Evolutionary conservation across 2,329 filamentous ascomycete genomes (phyloP), one percentile per base, ranked within the genome.

Genomic region (Fusarium sp.): DNA sequence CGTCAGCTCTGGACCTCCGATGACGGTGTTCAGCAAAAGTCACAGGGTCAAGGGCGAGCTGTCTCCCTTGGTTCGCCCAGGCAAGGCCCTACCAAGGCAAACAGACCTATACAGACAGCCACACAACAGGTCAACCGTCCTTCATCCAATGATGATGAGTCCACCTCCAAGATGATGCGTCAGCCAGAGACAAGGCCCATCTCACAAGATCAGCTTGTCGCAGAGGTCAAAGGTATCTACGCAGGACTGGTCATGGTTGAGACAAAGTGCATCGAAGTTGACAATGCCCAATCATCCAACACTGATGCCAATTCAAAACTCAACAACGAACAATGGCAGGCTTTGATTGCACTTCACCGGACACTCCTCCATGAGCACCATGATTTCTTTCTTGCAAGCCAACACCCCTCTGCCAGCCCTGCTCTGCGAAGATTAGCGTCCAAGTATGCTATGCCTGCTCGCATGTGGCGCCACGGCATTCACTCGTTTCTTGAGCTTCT

Each of bases 391-490:
- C 84, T 97, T 2, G 95, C 95, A 0, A 93, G 90, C 0, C 95
- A 98, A 74, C 95, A 98, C 77, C 95, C 94, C 0, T 92, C 91
- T 0, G 93, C 94, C 0, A 93, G 88, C 30, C 86, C 86, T 0
- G 89, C 91, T 0, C 80, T 98, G 1, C 87, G 89, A 7, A 85
- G 89, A 0, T 81, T 98, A 0, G 92, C 95, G 0, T 87, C 88
- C 0, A 96, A 96, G 69, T 97, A 97, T 75, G 91, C 91, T 0
- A 98, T 98, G 94, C 95, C 95, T 0, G 94, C 93, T 0, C 86
- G 95, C 0, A 96, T 98, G 93, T 98, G 96, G 96, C 88, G 94
- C 0, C 93, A 97, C 75, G 95, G 93, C 0, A 98, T 98, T 7
- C 94, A 97, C 78, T 91, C 90, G 0, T 96, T 96, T 64, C 85